Percentiles rank a stretch among this genome's conserved stretches.
These are phyloP conservation scores for Moesziomyces parantarcticus DNA, from an alignment of 1,284 basidiomycete species.

Conservation along the genomic window DNA sequence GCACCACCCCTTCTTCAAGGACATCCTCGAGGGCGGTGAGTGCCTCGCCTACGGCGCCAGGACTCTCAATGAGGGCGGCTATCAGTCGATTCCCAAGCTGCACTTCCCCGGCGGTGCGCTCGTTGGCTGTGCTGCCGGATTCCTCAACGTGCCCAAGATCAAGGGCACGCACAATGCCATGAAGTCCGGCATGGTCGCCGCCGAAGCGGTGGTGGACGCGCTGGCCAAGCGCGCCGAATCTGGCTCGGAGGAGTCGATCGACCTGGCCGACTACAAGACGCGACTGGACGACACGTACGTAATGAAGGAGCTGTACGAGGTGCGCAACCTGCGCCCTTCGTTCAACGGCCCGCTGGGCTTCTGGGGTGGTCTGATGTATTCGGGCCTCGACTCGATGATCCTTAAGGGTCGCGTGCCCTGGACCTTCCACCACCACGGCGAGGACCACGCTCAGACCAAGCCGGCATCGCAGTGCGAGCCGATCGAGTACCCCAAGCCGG, in stretches of 20 bases:
- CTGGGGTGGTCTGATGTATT: constrained; percentile 89
- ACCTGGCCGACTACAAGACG: constrained; percentile 82
- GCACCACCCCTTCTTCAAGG: constrained; percentile 90
- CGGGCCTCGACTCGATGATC: constrained; percentile 87
- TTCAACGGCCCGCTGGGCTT: constrained; percentile 88
- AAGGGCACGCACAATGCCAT: constrained; percentile 99
- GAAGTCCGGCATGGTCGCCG: constrained; percentile 98
- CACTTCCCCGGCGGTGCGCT: constrained; percentile 95
- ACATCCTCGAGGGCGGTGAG: constrained; percentile 81
- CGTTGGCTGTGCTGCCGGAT: constrained; percentile 92
- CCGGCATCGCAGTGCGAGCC: constrained; percentile 74
- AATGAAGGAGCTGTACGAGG: constrained; percentile 86
- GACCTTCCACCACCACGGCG: constrained; percentile 81
- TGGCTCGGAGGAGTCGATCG: constrained; percentile 69
- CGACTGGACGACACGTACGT: constrained; percentile 86
- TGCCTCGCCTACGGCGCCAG: constrained; percentile 92
- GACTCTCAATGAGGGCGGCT: constrained; percentile 90
- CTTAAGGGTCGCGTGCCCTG: constrained; percentile 88
- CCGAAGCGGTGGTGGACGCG: constrained; percentile 83
- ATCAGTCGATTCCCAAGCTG: constrained; percentile 90
- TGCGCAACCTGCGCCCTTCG: constrained; percentile 90
- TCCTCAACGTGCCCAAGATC: constrained; percentile 97
- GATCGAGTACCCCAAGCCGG: constrained; percentile 89
- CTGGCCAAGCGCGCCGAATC: constrained; percentile 70
- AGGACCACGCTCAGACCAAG: constrained; percentile 74